Percentiles rank a stretch among this genome's conserved stretches.
Evolutionary conservation across 139 green algal genomes (phyloP).

Genomic region (Ettlia oleoabundans): DNA sequence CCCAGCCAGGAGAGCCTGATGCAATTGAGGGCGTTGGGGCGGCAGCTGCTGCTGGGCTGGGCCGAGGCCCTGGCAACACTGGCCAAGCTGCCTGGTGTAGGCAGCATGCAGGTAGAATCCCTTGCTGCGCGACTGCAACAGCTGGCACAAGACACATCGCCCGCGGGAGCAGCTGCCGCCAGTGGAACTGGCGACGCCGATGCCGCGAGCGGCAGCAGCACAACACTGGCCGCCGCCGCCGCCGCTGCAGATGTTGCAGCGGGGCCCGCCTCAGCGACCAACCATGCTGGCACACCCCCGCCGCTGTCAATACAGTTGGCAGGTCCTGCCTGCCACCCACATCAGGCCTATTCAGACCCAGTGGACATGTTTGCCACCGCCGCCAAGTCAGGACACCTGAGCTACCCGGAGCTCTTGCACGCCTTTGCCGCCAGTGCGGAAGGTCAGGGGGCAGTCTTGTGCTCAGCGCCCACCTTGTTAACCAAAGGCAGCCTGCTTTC

Average conservation of each 20-base stretch:
- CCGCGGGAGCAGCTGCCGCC: background rate
- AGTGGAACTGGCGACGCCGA: background rate
- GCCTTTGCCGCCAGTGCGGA: slow-evolving; percentile 32
- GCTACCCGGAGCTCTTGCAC: slow-evolving; percentile 25
- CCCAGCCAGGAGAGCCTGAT: background rate
- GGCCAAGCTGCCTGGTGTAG: slow-evolving; percentile 22
- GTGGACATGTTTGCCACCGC: slow-evolving; percentile 33
- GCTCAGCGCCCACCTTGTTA: too few species aligned
- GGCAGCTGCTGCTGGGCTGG: slow-evolving; percentile 33
- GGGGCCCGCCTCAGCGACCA: background rate
- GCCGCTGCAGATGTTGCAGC: background rate
- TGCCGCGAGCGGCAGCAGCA: background rate
- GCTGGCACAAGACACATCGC: background rate
- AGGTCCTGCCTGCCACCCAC: slow-evolving; percentile 1
- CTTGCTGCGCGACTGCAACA: slow-evolving; percentile 1
- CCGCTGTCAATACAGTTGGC: slow-evolving; percentile 6
- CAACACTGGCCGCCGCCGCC: background rate
- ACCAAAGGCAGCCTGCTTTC: background rate
- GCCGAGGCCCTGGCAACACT: slow-evolving; percentile 16
- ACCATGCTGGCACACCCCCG: slow-evolving; percentile 3
- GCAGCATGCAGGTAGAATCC: slow-evolving; percentile 20
- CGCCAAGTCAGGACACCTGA: slow-evolving; percentile 23
- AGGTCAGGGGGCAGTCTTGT: too few species aligned
- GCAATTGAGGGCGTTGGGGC: background rate
- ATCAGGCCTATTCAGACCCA: slow-evolving; percentile 17